These are phyloP conservation scores for Pyricularia grisea DNA, from an alignment of 2,329 filamentous ascomycete genomes.

Conservation along the genomic window DNA sequence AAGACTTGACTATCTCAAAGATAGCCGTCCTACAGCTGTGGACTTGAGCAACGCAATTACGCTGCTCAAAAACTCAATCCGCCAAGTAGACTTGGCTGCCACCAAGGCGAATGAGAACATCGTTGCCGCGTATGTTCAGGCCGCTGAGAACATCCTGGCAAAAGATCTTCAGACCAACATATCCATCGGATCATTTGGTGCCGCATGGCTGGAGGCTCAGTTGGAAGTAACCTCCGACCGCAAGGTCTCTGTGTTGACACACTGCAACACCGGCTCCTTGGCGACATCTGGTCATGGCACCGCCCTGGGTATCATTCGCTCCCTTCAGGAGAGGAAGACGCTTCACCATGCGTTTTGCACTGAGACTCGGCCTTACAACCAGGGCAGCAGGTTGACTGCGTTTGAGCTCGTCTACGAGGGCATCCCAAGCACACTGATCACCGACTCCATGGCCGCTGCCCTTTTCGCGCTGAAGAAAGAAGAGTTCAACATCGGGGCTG, in stretches of 20 bases:
- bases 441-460: constrained; percentile 31
- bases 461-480: constrained; percentile 58
- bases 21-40: constrained; percentile 86
- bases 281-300: constrained; percentile 98
- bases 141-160: constrained; percentile 77
- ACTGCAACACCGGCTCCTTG: constrained; percentile 96
- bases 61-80: constrained; percentile 61
- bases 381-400: constrained; percentile 87
- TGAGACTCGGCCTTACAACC: constrained; percentile 95
- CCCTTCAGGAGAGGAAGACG: constrained; percentile 54
- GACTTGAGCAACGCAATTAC: constrained; percentile 85
- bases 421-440: constrained; percentile 85
- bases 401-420: constrained; percentile 93
- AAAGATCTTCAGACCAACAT: constrained; percentile 85
- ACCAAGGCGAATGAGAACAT: constrained; percentile 43
- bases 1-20: constrained; percentile 78
- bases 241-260: constrained; percentile 76
- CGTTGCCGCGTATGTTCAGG: constrained; percentile 60
- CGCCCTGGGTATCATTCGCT: constrained; percentile 86
- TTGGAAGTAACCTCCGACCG: constrained; percentile 34
- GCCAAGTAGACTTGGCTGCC: constrained; percentile 32
- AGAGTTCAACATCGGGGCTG: constrained; percentile 64
- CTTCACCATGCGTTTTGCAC: constrained; percentile 88
- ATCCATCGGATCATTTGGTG: constrained; percentile 73
- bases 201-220: constrained; percentile 68